Conservation (phyloP, 1,139 yeast genomes). For the Meyerozyma athensensis region DNA sequence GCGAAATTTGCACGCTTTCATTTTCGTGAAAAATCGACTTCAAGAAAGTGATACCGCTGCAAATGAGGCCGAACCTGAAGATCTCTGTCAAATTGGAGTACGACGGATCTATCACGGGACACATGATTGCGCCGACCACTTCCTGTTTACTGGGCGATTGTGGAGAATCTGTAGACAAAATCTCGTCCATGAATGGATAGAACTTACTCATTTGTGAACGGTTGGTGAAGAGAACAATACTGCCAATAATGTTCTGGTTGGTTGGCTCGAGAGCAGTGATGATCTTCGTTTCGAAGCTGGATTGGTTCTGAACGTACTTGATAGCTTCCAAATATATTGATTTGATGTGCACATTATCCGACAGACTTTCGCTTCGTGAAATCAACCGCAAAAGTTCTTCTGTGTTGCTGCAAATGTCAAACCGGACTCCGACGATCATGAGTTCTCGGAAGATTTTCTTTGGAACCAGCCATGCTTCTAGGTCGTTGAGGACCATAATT, state of each 20-base stretch:
- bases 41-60: constrained; percentile 54
- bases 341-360: constrained; percentile 15
- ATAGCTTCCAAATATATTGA: constrained; percentile 20
- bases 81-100: constrained; percentile 53
- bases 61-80: constrained; percentile 53
- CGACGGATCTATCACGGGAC: constrained; percentile 52
- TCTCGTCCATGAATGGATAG: constrained; percentile 48
- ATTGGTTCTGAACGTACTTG: constrained; percentile 13
- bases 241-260: constrained; percentile 51
- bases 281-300: constrained; percentile 36
- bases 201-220: constrained; percentile 43
- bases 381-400: constrained; percentile 37
- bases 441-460: constrained; percentile 51
- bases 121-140: constrained; percentile 52
- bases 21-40: constrained; percentile 32
- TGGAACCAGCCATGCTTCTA: constrained; percentile 49
- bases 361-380: constrained; percentile 11
- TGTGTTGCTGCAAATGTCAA: constrained; percentile 48
- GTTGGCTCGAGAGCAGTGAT: constrained; percentile 56
- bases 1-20: constrained; percentile 20
- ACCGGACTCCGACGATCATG: constrained; percentile 56
- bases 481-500: constrained; percentile 34
- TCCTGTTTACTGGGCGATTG: constrained; percentile 7
- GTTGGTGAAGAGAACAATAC: constrained; percentile 50
- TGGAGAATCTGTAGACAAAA: constrained; percentile 4